Evolutionary conservation across 768 basidiomycete species (phyloP), one percentile per base, ranked within the genome.

Genomic region (Trametes meyenii): DNA sequence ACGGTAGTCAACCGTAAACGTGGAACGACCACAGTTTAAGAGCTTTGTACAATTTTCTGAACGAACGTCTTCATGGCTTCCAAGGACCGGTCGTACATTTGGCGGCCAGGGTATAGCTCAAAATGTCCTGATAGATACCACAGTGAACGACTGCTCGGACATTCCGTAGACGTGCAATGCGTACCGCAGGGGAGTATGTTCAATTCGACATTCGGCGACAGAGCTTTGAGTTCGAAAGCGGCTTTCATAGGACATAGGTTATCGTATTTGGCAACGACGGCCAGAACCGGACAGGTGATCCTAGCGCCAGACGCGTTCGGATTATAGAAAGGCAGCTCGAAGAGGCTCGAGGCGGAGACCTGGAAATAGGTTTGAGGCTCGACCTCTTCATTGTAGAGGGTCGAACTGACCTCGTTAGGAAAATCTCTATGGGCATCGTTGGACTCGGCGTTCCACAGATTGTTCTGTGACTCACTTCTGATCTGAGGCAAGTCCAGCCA

Each of bases 341-440:
- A 55, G 12, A 65, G 14, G 35, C 55, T 58, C 26, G 64, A 65
- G 3, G 64, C 64, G 39, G 55, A 48, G 17, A 65, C 46, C 63
- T 64, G 39, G 0, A 1, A 46, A 24, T 24, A 13, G 5, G 24
- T 3, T 46, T 6, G 1, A 19, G 5, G 5, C 19, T 10, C 23
- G 21, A 33, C 39, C 3, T 26, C 19, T n/a, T 5, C 3, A 45
- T n/a, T 3, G 44, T 23, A n/a, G 16, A 17, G 19, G 4, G 11
- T 5, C 2, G 1, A 39, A 17, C 46, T 33, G 11, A 61, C 61
- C 62, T 62, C 55, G 33, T 66, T 66, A 24, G 65, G 62, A 26
- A 45, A 66, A 19, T 51, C 38, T 6, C 65, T 66, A 8, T 10
- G 11, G n/a, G 10, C 26, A 4, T 33, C 38, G 49, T 48, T 7